Evolutionary conservation across 352 stramenopile species (phyloP), one percentile per base, ranked within the genome.

Genomic region (Globisporangium solare): DNA sequence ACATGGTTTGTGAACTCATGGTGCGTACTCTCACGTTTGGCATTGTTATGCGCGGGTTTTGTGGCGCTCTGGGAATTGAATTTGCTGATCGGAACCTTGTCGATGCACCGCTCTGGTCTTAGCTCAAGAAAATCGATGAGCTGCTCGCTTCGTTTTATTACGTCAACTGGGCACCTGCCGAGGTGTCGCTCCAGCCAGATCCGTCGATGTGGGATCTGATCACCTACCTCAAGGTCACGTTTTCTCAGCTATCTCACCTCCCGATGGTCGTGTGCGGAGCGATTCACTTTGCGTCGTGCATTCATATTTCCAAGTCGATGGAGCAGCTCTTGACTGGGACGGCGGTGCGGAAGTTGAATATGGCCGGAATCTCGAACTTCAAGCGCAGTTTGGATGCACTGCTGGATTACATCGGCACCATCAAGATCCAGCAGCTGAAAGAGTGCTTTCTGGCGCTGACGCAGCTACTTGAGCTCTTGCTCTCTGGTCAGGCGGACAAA

Each of bases 111-210:
- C 24, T 35, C 3, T 35, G 2, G 27, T 11, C 27, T 35, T 35
- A 92, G 82, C 66, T 92, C 37, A 91, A 89, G 58, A 92, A 90
- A 54, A 90, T 90, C 35, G 79, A 92, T 50, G 80, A 89, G 49
- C 56, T 92, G 46, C 66, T 92, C 14, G 79, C 72, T 8, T 82
- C 78, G 10, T 87, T 89, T 47, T 88, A 89, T 61, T 90, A 83
- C 58, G 68, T 90, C 46, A 86, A 92, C 55, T 92, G 83, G 83
- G 76, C 68, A 2, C 76, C 83, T 6, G 70, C 63, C 11, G 70
- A 83, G 14, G 61, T 79, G 6, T 72, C 81, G 8, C 71, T 77
- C 0, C 79, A 89, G 46, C 77, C 83, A 1, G 76, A 92, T 56
- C 80, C 80, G 51, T 79, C 73, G 42, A 88, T 92, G 79, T 89